Evolutionary conservation across 306 rosid species (phyloP), one percentile per base, ranked within the genome.

Genomic region (Casuarina equisetifolia): DNA sequence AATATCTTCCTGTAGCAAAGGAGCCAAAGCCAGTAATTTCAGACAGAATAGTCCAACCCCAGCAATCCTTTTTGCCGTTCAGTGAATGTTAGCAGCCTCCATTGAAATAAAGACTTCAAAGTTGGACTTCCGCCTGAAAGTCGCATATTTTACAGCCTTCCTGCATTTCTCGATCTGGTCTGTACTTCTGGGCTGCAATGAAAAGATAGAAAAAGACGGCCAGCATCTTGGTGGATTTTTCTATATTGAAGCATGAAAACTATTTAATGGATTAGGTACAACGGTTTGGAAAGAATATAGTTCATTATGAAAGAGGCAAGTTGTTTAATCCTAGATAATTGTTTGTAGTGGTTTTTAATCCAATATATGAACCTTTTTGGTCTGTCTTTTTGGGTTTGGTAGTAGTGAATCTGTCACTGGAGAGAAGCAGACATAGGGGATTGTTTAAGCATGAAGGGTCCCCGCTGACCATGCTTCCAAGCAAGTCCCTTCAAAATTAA

Each of bases 121-220:
- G 57, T 72, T n/a, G 61, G 13, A 54, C 49, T 61, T 58, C 32
- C 69, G 69, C 69, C 49, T 35, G 52, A 77, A 25, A 76, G 69
- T 73, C 74, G 78, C 72, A 71, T 70, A 49, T 74, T 69, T 83
- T 79, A 81, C 88, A 83, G 89, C 86, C 87, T 90, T 76, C 87
- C 42, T 55, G 13, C 35, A 50, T 61, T 75, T 71, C 35, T 43
- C 46, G 57, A 85, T 84, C 49, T 53, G 58, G 39, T 59, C 68
- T 57, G 70, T 76, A 48, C 72, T 69, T 83, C 78, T 75, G 74
- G 77, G 71, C 63, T 15, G 51, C 72, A 50, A 63, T 70, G 46
- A 81, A 76, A 53, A 10, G 73, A 84, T 76, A 91, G 80, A 86
- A 76, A 81, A 78, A 85, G 67, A 86, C 79, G 66, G 76, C 76